Evolutionary conservation across 108 stramenopile species (phyloP).

Genomic region (Discostella stelligeroides): DNA sequence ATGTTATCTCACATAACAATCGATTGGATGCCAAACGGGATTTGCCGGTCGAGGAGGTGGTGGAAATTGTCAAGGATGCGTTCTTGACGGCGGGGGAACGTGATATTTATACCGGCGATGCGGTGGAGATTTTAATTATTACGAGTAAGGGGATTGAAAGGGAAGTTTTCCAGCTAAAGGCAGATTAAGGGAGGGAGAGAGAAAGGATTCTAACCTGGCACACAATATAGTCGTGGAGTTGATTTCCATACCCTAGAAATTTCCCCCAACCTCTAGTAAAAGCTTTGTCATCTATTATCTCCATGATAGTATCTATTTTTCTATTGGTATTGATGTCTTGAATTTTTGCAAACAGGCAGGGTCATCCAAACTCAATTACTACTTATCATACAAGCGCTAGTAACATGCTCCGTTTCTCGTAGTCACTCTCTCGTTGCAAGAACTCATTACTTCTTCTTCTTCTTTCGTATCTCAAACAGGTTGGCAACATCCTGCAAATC

Average conservation of each 20-base stretch:
- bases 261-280: too few relatives aligned
- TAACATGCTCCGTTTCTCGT: too few relatives aligned
- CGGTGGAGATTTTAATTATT: slow-evolving; percentile 94
- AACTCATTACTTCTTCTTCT: too few relatives aligned
- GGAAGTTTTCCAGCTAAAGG: slow-evolving; percentile 86
- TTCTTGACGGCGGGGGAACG: slow-evolving; percentile 96
- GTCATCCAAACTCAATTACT: too few relatives aligned
- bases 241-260: too few relatives aligned
- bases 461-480: slow-evolving; percentile 19
- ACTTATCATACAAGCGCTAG: too few relatives aligned
- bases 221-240: neutral
- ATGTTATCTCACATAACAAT: slow-evolving; percentile 94
- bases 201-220: neutral
- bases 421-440: too few relatives aligned
- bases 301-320: too few relatives aligned
- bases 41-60: slow-evolving; percentile 84
- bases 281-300: too few relatives aligned
- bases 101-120: slow-evolving; percentile 98
- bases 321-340: too few relatives aligned
- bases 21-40: slow-evolving; percentile 88
- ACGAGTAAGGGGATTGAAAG: slow-evolving; percentile 82
- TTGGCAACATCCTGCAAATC: slow-evolving; percentile 25
- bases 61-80: slow-evolving; percentile 95
- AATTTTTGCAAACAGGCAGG: too few relatives aligned
- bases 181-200: slow-evolving; percentile 77